Evolutionary conservation across 352 stramenopile genomes (phyloP).

Genomic region (Lagenidium sp.): DNA sequence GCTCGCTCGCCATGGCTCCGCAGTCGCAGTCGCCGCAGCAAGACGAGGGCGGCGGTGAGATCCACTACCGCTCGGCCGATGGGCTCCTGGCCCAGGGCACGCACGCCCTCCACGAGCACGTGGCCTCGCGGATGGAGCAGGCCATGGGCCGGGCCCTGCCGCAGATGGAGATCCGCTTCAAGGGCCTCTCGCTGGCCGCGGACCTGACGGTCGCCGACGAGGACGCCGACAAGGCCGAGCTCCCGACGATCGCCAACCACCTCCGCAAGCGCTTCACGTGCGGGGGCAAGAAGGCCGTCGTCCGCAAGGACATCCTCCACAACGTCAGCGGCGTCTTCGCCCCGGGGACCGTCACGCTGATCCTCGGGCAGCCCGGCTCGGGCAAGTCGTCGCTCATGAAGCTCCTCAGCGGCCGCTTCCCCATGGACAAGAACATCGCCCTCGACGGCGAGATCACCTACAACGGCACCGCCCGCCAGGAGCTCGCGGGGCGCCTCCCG

Average conservation of each 20-base stretch:
- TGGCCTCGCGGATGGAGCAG: slow-evolving; percentile 7
- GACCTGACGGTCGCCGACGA: slow-evolving; percentile 8
- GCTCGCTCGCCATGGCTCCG: too few relatives aligned
- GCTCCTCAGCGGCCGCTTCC: slow-evolving; percentile 18
- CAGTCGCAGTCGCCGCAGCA: not conserved
- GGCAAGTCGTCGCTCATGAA: slow-evolving; percentile 27
- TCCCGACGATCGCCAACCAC: slow-evolving; percentile 14
- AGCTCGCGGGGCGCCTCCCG: slow-evolving; percentile 8
- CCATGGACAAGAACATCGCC: slow-evolving; percentile 21
- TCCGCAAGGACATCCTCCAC: slow-evolving; percentile 20
- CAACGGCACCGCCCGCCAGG: slow-evolving; percentile 8
- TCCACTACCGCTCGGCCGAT: slow-evolving; percentile 13
- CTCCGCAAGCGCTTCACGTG: slow-evolving; percentile 10
- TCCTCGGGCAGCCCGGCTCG: slow-evolving; percentile 20
- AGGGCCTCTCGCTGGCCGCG: slow-evolving; percentile 7
- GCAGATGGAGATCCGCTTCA: slow-evolving; percentile 17
- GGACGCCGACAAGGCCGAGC: slow-evolving; percentile 5
- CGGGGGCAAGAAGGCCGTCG: slow-evolving; percentile 11
- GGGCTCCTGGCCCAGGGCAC: slow-evolving; percentile 11
- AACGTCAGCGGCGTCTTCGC: slow-evolving; percentile 20
- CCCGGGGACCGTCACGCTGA: slow-evolving; percentile 17
- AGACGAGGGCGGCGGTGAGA: not conserved
- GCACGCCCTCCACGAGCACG: slow-evolving; percentile 12
- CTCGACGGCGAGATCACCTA: slow-evolving; percentile 18
- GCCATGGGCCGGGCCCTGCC: slow-evolving; percentile 11